Evolutionary conservation across 805 yeast genomes (phyloP).

Genomic region (Ogataea henricii): DNA sequence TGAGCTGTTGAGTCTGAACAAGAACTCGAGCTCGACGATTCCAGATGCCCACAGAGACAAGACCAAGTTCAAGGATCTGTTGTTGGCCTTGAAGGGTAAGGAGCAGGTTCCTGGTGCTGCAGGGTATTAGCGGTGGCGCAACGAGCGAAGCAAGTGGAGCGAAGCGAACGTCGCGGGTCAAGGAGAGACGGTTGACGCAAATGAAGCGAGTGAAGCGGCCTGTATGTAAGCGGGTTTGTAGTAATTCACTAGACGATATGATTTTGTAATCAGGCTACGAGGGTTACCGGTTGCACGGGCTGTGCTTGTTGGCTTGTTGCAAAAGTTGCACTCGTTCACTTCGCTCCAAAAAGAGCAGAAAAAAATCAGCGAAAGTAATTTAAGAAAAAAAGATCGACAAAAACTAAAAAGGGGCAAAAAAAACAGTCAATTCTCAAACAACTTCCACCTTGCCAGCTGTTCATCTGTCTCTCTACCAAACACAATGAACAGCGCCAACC

Average conservation of each 20-base stretch:
- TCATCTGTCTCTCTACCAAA: not conserved
- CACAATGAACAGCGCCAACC: conserved; percentile 12
- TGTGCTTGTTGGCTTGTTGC: no score
- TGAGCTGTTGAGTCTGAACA: conserved; percentile 43
- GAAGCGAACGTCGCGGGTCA: not conserved
- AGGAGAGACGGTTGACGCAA: not conserved
- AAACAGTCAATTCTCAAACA: not conserved
- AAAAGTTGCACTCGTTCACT: not conserved
- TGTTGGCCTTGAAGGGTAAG: conserved; percentile 55
- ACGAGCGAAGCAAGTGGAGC: not conserved
- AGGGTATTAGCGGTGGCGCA: conserved; percentile 38
- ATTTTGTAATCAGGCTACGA: no score
- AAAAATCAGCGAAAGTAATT: not conserved
- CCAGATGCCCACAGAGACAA: conserved; percentile 46
- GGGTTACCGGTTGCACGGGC: no score
- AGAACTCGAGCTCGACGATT: conserved; percentile 38
- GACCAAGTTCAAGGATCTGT: conserved; percentile 51
- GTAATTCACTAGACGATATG: no score
- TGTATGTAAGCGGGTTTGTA: no score
- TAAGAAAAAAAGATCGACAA: conserved; percentile 2
- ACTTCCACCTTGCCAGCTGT: not conserved
- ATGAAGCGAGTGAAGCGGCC: no score
- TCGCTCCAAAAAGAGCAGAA: not conserved
- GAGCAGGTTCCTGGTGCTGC: conserved; percentile 59
- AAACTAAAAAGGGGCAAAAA: not conserved